phyloP scores from a whole-genome alignment of 1,284 basidiomycete genomes.

The Pterulicium gracile region DNA sequence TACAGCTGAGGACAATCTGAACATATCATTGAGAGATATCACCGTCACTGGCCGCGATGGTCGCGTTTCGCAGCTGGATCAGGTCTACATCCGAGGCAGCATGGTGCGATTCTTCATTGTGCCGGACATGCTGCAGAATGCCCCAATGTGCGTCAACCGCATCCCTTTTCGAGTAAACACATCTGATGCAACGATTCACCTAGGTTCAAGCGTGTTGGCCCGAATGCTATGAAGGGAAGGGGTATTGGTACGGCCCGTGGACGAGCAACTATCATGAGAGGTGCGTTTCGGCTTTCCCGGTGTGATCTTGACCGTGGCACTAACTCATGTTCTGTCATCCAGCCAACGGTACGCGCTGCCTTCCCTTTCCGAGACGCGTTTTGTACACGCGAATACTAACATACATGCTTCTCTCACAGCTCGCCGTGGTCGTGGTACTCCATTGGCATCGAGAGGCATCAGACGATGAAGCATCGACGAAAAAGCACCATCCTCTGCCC shows the following conservation, averaged over 20 bases:
- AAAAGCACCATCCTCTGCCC: neutral
- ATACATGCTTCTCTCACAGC: constrained; percentile 32
- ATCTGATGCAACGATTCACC: no score
- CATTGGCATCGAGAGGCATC: constrained; percentile 59
- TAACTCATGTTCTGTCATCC: constrained; percentile 15
- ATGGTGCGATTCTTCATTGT: constrained; percentile 99
- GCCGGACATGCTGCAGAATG: constrained; percentile 98
- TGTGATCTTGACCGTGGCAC: constrained; percentile 9
- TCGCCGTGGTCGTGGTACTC: constrained; percentile 75
- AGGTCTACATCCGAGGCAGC: constrained; percentile 97
- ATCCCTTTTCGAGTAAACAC: no score
- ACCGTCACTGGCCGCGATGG: constrained; percentile 98
- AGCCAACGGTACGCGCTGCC: constrained; percentile 64
- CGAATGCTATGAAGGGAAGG: constrained; percentile 96
- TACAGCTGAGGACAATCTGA: constrained; percentile 97
- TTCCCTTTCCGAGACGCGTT: constrained; percentile 1
- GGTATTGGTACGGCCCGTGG: constrained; percentile 98
- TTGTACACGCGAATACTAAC: neutral
- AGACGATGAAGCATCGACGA: constrained; percentile 42
- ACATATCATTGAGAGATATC: constrained; percentile 94
- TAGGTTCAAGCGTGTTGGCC: constrained; percentile 98
- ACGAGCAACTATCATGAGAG: constrained; percentile 93
- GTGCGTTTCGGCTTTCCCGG: constrained; percentile 29
- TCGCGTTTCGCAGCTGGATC: constrained; percentile 97
- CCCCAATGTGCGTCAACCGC: constrained; percentile 94